A percentile compares a stretch with the other conserved stretches of the same genome.
phyloP scores from a whole-genome alignment of 2,329 filamentous ascomycete species.

The Rosellinia necatrix region DNA sequence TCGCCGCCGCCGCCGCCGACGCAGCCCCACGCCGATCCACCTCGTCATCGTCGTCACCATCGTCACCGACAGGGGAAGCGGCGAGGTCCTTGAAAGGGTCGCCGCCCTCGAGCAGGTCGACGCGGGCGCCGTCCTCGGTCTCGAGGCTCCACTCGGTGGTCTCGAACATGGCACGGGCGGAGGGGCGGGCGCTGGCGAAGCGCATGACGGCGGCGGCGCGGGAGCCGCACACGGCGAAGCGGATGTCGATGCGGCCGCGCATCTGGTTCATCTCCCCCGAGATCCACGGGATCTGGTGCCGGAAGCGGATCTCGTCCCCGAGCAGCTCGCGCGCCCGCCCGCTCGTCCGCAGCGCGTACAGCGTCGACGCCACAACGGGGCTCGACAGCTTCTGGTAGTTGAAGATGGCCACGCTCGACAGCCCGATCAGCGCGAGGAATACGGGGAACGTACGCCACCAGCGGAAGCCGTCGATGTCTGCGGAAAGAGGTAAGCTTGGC shows the following conservation, averaged over 20 bases:
- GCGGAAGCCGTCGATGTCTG: conserved; percentile 55
- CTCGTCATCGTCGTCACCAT: no score
- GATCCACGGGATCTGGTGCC: conserved; percentile 80
- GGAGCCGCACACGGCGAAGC: conserved; percentile 84
- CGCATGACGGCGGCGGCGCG: conserved; percentile 72
- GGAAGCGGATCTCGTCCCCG: conserved; percentile 86
- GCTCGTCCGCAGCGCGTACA: conserved; percentile 89
- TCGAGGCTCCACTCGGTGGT: conserved; percentile 90
- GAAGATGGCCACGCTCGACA: conserved; percentile 85
- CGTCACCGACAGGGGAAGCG: conserved; percentile 48
- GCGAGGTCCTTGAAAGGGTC: conserved; percentile 68
- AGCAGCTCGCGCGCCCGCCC: conserved; percentile 74
- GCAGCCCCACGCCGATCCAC: no score
- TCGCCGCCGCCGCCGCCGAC: conserved; percentile 47
- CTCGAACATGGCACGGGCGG: conserved; percentile 69
- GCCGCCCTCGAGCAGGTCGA: conserved; percentile 78
- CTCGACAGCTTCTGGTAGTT: conserved; percentile 98
- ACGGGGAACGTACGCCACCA: conserved; percentile 79
- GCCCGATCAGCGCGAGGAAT: conserved; percentile 74
- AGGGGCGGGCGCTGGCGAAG: conserved; percentile 75
- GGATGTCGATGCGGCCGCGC: conserved; percentile 86
- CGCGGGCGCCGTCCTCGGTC: conserved; percentile 59
- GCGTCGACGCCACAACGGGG: conserved; percentile 80
- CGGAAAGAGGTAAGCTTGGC: background rate
- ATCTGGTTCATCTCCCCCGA: conserved; percentile 89